Evolutionary conservation across 108 stramenopile genomes (phyloP).

Genomic region (Skeletonema grethae): DNA sequence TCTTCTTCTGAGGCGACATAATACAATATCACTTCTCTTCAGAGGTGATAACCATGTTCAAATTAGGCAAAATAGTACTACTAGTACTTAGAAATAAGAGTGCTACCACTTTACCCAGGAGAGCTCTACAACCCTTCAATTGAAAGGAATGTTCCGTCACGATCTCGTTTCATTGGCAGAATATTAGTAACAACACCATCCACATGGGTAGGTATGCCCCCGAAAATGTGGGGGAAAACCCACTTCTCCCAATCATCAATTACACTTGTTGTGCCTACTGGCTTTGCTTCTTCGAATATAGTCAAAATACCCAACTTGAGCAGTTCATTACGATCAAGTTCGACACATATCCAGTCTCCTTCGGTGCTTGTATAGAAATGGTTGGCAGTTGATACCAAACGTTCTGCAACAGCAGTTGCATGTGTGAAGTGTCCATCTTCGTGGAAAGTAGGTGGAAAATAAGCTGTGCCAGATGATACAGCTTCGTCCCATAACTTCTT

Average conservation of each 20-base stretch:
- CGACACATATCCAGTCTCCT: conserved; percentile 86
- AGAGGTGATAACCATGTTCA: too few species aligned
- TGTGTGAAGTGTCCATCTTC: conserved; percentile 83
- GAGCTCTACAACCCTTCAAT: conserved; percentile 56
- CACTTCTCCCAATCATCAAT: conserved; percentile 39
- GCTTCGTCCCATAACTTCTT: conserved; percentile 69
- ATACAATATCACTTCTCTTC: too few species aligned
- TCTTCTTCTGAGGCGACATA: too few species aligned
- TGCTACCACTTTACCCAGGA: too few species aligned
- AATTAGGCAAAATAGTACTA: too few species aligned
- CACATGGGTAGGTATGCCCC: conserved; percentile 70
- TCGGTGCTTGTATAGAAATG: conserved; percentile 64
- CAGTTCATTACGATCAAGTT: conserved; percentile 53
- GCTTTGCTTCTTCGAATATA: conserved; percentile 65
- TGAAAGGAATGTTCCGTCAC: conserved; percentile 63
- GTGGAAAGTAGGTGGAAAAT: conserved; percentile 86
- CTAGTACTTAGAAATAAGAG: too few species aligned
- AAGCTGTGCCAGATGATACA: conserved; percentile 49
- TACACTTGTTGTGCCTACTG: conserved; percentile 64
- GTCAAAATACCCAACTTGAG: conserved; percentile 68
- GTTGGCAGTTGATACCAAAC: conserved; percentile 76
- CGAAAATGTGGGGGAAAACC: conserved; percentile 83
- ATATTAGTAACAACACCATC: conserved; percentile 66
- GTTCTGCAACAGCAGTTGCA: conserved; percentile 72
- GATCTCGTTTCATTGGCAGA: conserved; percentile 64